Percentiles rank a stretch among this genome's conserved stretches.
Evolutionary conservation across 441 rosid genomes (phyloP).

Genomic region (Erodium moschatum): DNA sequence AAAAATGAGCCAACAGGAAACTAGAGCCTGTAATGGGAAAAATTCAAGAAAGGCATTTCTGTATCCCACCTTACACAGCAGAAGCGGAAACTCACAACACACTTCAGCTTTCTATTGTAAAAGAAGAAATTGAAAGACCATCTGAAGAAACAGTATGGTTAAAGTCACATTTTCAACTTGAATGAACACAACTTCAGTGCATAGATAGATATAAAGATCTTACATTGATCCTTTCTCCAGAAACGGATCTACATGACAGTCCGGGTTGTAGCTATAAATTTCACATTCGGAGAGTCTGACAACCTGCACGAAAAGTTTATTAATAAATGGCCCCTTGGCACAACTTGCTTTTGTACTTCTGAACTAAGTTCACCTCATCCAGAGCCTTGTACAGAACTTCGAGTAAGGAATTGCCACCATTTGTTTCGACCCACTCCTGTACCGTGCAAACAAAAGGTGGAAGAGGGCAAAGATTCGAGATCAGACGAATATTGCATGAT

Average conservation of each 20-base stretch:
- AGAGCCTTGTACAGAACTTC: constrained; percentile 67
- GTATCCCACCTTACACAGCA: constrained; percentile 59
- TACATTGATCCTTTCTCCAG: constrained; percentile 78
- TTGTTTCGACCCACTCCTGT: constrained; percentile 67
- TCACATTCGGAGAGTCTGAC: constrained; percentile 77
- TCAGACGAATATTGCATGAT: background rate
- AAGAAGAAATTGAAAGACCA: constrained; percentile 93
- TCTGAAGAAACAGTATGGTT: constrained; percentile 30
- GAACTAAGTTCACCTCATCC: constrained; percentile 59
- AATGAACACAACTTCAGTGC: background rate
- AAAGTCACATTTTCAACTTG: constrained; percentile 11
- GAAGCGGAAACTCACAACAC: constrained; percentile 70
- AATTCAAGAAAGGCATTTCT: constrained; percentile 6
- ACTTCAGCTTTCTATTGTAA: constrained; percentile 79
- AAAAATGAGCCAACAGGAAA: constrained; percentile 1
- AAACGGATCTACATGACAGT: constrained; percentile 72
- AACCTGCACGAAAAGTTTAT: constrained; percentile 44
- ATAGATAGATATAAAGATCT: constrained; percentile 15
- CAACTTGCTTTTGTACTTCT: constrained; percentile 15
- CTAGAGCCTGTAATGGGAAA: too few relatives aligned
- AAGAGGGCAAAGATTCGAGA: constrained; percentile 8
- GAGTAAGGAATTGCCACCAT: constrained; percentile 62
- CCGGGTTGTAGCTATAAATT: constrained; percentile 71
- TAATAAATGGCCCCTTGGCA: constrained; percentile 17
- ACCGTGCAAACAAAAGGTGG: constrained; percentile 11